Conservation (phyloP, 2,329 filamentous ascomycete genomes). For the Monosporascus sp. region DNA sequence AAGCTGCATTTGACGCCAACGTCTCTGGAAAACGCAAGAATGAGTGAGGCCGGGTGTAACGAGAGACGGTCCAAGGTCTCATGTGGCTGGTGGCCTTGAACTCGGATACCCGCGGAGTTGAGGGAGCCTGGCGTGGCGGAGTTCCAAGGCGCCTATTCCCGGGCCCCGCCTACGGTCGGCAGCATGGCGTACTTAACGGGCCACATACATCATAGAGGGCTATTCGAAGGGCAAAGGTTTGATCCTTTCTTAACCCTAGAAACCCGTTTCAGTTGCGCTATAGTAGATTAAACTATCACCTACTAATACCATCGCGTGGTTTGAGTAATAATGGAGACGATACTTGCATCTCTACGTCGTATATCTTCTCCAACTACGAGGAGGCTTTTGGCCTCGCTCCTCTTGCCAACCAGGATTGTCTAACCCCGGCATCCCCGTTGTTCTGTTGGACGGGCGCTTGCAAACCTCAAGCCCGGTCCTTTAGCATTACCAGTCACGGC, state of each 20-base stretch:
- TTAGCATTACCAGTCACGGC: not conserved
- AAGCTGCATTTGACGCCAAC: not conserved
- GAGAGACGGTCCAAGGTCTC: not conserved
- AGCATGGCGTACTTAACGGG: conserved; percentile 30
- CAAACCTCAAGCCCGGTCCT: not conserved
- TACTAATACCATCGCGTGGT: not conserved
- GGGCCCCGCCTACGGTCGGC: conserved; percentile 26
- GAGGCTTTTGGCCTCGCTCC: not conserved
- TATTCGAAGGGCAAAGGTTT: not conserved
- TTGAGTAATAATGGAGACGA: no score
- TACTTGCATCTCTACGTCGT: no score
- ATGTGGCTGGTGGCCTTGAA: not conserved
- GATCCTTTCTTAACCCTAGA: no score
- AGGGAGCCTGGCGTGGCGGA: not conserved
- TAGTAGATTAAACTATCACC: not conserved
- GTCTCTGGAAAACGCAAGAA: not conserved
- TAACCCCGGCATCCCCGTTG: not conserved
- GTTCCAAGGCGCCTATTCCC: conserved; percentile 1
- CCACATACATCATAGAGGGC: not conserved
- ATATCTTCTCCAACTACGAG: not conserved
- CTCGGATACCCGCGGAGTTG: not conserved
- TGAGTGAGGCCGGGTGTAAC: not conserved
- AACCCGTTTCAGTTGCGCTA: no score
- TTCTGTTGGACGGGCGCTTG: conserved; percentile 7
- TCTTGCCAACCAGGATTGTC: not conserved